Evolutionary conservation across 179 eudicot species (phyloP), one percentile per base, ranked within the genome.

Genomic region (Silene coronaria): DNA sequence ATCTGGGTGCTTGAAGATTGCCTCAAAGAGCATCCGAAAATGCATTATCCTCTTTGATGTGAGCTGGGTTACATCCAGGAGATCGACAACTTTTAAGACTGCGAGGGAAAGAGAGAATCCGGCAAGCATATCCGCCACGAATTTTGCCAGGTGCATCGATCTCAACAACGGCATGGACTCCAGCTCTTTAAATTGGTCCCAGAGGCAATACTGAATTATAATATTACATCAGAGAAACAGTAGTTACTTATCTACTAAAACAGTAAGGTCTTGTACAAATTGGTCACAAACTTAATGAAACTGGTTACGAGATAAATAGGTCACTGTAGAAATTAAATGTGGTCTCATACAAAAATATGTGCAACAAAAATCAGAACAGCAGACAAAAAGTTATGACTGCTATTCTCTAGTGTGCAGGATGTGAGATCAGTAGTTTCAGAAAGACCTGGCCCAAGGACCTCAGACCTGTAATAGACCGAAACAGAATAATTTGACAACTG

Each of bases 141-240:
- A 89, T 76, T 88, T 87, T 0, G 99, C 83, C 28, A 95, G 89
- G 79, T 93, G 88, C 89, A 86, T 88, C 5, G 93, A 95, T 85
- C 97, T 87, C 75, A 81, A 75, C 80, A 91, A 75, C 16, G 88
- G 75, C 97, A 91, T 95, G 1, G 96, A 82, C 75, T 95, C 99
- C 77, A 95, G 70, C 74, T 89, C 93, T 76, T 91, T 91, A 82
- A 85, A 95, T 68, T 93, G 97, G 76, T 95, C 99, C 97, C 97
- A 93, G 21, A 95, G 69, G 80, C 97, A 95, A 80, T 85, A 90
- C 99, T 92, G 91, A 71, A 70, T 23, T 27, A n/a, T 16, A 27
- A 27, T 10, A 16, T 48, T 51, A n/a, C 16, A 51, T 70, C 17
- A 70, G 73, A n/a, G n/a, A 16, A 26, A 28, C 4, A 28, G 19